Evolutionary conservation across 1,284 basidiomycete genomes (phyloP).

Genomic region (Kalmanozyma brasiliensis): DNA sequence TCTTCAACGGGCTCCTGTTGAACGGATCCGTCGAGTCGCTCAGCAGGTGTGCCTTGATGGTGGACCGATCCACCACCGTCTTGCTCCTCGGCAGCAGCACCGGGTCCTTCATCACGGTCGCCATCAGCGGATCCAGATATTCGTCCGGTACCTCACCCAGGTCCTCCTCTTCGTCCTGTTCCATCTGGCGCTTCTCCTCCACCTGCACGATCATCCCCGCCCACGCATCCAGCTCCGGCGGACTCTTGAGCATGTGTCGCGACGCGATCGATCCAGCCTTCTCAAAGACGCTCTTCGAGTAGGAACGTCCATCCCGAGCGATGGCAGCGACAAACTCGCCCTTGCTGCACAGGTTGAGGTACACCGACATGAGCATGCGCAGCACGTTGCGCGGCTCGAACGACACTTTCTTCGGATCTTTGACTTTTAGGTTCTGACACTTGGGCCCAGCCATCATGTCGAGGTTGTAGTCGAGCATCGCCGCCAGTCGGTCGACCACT

Average conservation of each 20-base stretch:
- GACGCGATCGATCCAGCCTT: constrained; percentile 79
- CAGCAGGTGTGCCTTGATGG: constrained; percentile 93
- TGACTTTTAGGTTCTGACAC: constrained; percentile 82
- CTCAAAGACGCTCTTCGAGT: constrained; percentile 85
- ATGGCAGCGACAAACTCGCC: constrained; percentile 86
- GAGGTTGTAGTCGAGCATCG: constrained; percentile 96
- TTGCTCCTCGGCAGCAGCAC: constrained; percentile 88
- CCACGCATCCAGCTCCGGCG: constrained; percentile 81
- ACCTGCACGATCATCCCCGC: constrained; percentile 81
- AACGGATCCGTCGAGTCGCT: constrained; percentile 79
- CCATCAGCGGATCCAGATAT: constrained; percentile 89
- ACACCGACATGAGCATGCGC: constrained; percentile 88
- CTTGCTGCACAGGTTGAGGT: constrained; percentile 85
- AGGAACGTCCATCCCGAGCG: constrained; percentile 91
- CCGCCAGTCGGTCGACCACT: constrained; percentile 93
- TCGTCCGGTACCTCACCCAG: constrained; percentile 94
- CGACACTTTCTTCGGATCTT: constrained; percentile 86
- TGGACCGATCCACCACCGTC: constrained; percentile 84
- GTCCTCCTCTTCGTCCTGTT: constrained; percentile 85
- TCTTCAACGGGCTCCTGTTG: constrained; percentile 69
- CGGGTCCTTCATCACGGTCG: constrained; percentile 93
- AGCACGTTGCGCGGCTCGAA: constrained; percentile 88
- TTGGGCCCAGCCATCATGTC: constrained; percentile 87
- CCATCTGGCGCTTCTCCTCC: constrained; percentile 82
- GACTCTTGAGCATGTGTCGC: constrained; percentile 79